A percentile compares a stretch with the other conserved stretches of the same genome.
Conservation (phyloP, 768 basidiomycete genomes). For the Russula dissimulans region DNA sequence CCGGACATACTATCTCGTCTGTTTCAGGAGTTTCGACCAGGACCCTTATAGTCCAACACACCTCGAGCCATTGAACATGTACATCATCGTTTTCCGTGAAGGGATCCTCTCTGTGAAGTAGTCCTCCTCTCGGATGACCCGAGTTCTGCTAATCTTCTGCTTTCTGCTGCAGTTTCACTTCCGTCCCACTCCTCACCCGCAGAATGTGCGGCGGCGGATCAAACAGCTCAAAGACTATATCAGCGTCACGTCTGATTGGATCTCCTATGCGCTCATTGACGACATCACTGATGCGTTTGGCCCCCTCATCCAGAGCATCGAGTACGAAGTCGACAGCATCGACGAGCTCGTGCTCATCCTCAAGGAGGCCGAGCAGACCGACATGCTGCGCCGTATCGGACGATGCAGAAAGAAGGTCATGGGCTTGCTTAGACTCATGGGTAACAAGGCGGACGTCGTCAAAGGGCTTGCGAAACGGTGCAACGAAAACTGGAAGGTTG, state of each 20-base stretch:
- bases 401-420: conserved; percentile 99
- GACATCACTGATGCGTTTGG: conserved; percentile 99
- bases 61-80: conserved; percentile 98
- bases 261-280: conserved; percentile 97
- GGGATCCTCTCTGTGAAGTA: conserved; percentile 81
- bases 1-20: conserved; percentile 96
- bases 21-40: conserved; percentile 98
- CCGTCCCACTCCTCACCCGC: conserved; percentile 92
- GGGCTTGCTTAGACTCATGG: conserved; percentile 94
- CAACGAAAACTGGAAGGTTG: conserved; percentile 98
- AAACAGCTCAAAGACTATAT: conserved; percentile 99
- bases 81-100: conserved; percentile 97
- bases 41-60: conserved; percentile 95
- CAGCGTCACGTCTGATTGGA: conserved; percentile 98
- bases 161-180: conserved; percentile 73
- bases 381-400: conserved; percentile 96
- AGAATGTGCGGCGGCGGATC: conserved; percentile 95
- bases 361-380: conserved; percentile 92
- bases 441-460: conserved; percentile 99
- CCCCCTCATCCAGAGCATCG: conserved; percentile 95
- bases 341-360: conserved; percentile 96
- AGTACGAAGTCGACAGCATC: conserved; percentile 98
- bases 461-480: conserved; percentile 97
- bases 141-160: neutral
- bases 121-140: neutral